A percentile compares a stretch with the other conserved stretches of the same genome.
Conservation (phyloP, 2,329 filamentous ascomycete species). For the Fusarium tricinctum region DNA sequence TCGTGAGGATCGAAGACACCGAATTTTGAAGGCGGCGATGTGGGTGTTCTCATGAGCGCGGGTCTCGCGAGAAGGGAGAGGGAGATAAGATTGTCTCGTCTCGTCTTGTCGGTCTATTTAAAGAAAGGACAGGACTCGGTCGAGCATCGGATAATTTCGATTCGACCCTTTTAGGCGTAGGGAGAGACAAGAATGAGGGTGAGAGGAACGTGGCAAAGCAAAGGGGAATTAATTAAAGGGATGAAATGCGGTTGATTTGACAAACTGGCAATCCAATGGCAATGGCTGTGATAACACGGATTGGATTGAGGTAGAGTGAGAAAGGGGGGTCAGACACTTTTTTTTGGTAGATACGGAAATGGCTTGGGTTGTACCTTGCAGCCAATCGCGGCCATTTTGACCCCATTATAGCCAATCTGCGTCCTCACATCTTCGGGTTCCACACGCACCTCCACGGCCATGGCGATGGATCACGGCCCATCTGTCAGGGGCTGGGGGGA, state of each 20-base stretch:
- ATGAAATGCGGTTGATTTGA: constrained; percentile 22
- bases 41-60: constrained; percentile 72
- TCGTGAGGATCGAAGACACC: constrained; percentile 73
- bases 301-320: constrained; percentile 1
- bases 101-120: constrained; percentile 27
- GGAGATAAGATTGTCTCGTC: constrained; percentile 29
- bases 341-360: constrained; percentile 32
- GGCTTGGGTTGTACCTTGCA: constrained; percentile 34
- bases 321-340: constrained; percentile 41
- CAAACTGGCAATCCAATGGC: constrained; percentile 19
- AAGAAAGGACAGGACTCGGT: constrained; percentile 47
- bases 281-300: constrained; percentile 8
- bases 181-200: constrained; percentile 27
- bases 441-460: constrained; percentile 27
- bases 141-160: constrained; percentile 42
- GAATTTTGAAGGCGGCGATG: constrained; percentile 73
- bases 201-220: constrained; percentile 35
- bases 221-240: constrained; percentile 35
- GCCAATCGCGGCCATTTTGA: constrained; percentile 9
- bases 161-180: constrained; percentile 17
- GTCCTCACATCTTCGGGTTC: constrained; percentile 6
- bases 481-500: constrained; percentile 35
- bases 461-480: constrained; percentile 28
- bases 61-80: constrained; percentile 29
- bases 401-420: constrained; percentile 38